Evolutionary conservation across 495 filamentous ascomycete species (phyloP).

Genomic region (Pseudoneurospora amorphoporcata): DNA sequence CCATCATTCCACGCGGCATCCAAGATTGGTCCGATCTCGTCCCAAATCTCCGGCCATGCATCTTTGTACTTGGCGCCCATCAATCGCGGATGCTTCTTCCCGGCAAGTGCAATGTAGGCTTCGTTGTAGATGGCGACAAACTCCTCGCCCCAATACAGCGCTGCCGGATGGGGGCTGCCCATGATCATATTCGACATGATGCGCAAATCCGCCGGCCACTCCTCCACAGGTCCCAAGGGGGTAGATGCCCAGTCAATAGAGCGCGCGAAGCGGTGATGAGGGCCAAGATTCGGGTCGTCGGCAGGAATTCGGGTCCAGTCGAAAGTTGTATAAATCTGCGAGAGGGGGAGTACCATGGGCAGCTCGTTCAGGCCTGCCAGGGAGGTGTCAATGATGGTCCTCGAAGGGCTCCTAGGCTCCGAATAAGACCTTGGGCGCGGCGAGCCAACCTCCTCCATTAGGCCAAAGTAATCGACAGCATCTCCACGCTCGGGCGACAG

Average conservation of each 20-base stretch:
- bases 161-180: slow-evolving; percentile 60
- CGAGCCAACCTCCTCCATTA: slow-evolving; percentile 9
- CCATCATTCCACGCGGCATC: slow-evolving; percentile 46
- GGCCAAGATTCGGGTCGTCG: slow-evolving; percentile 42
- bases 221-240: slow-evolving; percentile 53
- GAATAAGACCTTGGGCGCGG: slow-evolving; percentile 10
- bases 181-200: slow-evolving; percentile 59
- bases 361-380: slow-evolving; percentile 18
- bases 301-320: slow-evolving; percentile 61
- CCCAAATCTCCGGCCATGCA: slow-evolving; percentile 61
- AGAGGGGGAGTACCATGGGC: slow-evolving; percentile 12
- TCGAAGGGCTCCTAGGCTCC: slow-evolving; percentile 14
- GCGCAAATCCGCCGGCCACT: slow-evolving; percentile 51
- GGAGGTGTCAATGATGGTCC: slow-evolving; percentile 9
- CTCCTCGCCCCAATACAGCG: slow-evolving; percentile 62
- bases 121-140: slow-evolving; percentile 63
- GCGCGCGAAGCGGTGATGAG: slow-evolving; percentile 56
- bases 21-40: slow-evolving; percentile 49
- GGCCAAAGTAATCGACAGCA: slow-evolving; percentile 28
- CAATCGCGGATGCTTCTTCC: slow-evolving; percentile 55
- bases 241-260: slow-evolving; percentile 57
- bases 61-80: slow-evolving; percentile 57
- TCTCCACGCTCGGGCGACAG: slow-evolving; percentile 21
- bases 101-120: slow-evolving; percentile 56
- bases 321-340: slow-evolving; percentile 34